phyloP scores from a whole-genome alignment of 306 rosid genomes.

The Acacia confusa region DNA sequence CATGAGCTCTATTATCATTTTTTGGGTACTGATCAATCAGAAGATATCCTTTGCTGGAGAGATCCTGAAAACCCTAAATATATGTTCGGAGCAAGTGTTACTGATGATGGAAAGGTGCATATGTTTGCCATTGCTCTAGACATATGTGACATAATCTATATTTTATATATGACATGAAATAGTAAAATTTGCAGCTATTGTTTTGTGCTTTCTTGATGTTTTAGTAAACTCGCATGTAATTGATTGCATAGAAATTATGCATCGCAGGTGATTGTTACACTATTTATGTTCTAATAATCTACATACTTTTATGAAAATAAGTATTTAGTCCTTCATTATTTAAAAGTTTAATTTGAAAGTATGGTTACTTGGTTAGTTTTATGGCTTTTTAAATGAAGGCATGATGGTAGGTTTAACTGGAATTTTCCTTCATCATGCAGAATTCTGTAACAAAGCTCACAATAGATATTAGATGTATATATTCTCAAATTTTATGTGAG shows the following conservation, averaged over 20 bases:
- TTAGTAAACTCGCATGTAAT: not conserved
- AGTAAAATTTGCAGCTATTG: constrained; percentile 1
- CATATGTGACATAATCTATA: constrained; percentile 6
- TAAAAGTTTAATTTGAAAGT: not conserved
- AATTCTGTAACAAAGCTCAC: constrained; percentile 1
- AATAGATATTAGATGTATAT: not conserved
- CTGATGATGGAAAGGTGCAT: constrained; percentile 83
- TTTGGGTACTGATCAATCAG: constrained; percentile 78
- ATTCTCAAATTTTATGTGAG: constrained; percentile 12
- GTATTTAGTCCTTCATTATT: constrained; percentile 11
- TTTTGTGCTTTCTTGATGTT: constrained; percentile 13
- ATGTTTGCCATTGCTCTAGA: constrained; percentile 23
- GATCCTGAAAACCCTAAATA: constrained; percentile 79
- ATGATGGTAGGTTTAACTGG: constrained; percentile 2
- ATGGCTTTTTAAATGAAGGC: constrained; percentile 21
- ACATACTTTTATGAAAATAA: not conserved
- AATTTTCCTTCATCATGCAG: constrained; percentile 24
- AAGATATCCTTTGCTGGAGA: constrained; percentile 87
- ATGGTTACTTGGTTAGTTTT: constrained; percentile 4
- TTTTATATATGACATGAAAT: constrained; percentile 16
- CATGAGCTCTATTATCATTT: constrained; percentile 84
- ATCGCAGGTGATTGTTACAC: not conserved
- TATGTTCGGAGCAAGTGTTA: constrained; percentile 60
- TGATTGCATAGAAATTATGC: not conserved
- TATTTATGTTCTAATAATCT: not conserved